Conservation (phyloP, 768 basidiomycete genomes). For the Mycena belliarum region DNA sequence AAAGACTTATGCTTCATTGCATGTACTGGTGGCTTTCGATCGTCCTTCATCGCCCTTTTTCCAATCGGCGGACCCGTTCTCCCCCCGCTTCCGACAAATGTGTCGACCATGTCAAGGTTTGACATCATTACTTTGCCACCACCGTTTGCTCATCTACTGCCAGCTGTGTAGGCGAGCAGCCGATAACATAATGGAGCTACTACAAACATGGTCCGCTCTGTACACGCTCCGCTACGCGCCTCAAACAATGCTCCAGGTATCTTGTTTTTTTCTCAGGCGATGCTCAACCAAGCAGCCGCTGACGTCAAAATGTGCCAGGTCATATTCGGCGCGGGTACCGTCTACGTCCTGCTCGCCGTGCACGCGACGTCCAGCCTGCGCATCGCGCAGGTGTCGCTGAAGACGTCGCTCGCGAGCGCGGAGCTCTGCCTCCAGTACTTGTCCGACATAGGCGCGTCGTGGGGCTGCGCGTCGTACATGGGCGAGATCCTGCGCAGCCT, state of each 20-base stretch:
- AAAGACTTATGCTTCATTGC: conserved; percentile 35
- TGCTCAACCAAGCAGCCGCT: too few species aligned
- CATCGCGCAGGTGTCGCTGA: conserved; percentile 14
- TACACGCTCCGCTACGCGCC: conserved; percentile 39
- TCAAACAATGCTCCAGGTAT: conserved; percentile 34
- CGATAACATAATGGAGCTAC: conserved; percentile 34
- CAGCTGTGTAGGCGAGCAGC: conserved; percentile 37
- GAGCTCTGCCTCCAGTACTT: conserved; percentile 12
- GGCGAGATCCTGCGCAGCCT: not conserved
- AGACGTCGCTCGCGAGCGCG: conserved; percentile 10
- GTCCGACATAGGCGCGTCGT: conserved; percentile 2
- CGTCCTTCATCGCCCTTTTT: conserved; percentile 38
- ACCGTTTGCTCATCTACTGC: not conserved
- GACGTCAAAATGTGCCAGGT: conserved; percentile 7
- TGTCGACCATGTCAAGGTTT: conserved; percentile 22
- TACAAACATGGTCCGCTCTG: conserved; percentile 32
- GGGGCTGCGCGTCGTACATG: conserved; percentile 1
- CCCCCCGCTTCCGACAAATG: not conserved
- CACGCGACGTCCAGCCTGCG: conserved; percentile 25
- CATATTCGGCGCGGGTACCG: conserved; percentile 40
- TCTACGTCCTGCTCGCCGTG: conserved; percentile 37
- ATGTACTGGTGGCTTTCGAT: conserved; percentile 38
- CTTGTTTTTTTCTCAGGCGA: too few species aligned
- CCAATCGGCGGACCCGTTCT: conserved; percentile 9
- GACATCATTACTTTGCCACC: not conserved